These are phyloP conservation scores for Nakazawaea wyomingensis DNA, from an alignment of 805 yeast genomes.

Conservation along the genomic window DNA sequence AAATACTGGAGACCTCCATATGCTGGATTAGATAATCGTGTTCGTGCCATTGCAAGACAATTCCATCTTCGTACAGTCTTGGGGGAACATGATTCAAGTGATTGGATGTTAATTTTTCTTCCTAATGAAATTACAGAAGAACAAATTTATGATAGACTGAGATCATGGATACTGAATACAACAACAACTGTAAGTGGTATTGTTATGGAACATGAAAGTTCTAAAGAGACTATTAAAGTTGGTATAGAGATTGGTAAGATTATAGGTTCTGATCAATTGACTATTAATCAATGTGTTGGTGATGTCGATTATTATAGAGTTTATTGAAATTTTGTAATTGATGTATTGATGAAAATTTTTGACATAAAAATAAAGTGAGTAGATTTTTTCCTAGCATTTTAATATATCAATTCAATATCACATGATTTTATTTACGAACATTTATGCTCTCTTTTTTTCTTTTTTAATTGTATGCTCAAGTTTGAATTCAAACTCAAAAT, in stretches of 20 bases:
- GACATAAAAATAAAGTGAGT: too few species aligned
- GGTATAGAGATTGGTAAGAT: constrained; percentile 56
- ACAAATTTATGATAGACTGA: constrained; percentile 52
- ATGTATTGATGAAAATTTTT: too few species aligned
- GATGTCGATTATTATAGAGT: constrained; percentile 47
- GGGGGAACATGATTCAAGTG: constrained; percentile 89
- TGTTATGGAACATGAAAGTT: constrained; percentile 82
- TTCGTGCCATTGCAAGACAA: constrained; percentile 69
- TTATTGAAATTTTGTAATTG: not conserved
- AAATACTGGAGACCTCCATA: constrained; percentile 95
- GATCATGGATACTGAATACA: constrained; percentile 36
- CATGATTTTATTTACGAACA: too few species aligned
- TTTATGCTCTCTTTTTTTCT: too few species aligned
- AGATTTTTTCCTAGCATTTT: too few species aligned
- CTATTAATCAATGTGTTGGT: constrained; percentile 73
- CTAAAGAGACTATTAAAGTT: constrained; percentile 57
- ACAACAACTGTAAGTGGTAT: constrained; percentile 45
- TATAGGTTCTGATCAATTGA: constrained; percentile 45
- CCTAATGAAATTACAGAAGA: constrained; percentile 39
- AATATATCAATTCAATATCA: too few species aligned
- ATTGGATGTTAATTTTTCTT: constrained; percentile 68
- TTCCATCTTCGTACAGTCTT: constrained; percentile 83
- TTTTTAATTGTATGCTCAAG: too few species aligned
- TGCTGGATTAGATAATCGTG: constrained; percentile 87
- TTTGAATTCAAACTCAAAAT: too few species aligned